phyloP scores from a whole-genome alignment of 257 asterid genomes.

The Linderniella brevidens region DNA sequence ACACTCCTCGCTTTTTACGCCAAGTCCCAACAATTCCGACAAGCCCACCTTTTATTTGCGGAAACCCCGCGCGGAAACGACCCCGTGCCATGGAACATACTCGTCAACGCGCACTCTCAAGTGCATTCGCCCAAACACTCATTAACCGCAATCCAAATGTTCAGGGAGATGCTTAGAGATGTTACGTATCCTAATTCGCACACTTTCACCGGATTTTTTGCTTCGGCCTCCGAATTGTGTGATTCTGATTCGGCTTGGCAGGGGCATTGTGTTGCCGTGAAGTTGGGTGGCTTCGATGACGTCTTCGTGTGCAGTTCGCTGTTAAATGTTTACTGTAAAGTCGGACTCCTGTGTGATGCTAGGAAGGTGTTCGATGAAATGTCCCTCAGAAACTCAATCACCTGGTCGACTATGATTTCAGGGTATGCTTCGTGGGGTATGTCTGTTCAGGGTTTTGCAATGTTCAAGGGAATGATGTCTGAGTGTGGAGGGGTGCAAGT shows the following conservation, averaged over 20 bases:
- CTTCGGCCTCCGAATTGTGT: constrained; percentile 29
- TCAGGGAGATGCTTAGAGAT: constrained; percentile 31
- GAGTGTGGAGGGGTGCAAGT: constrained; percentile 17
- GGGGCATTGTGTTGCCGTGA: constrained; percentile 35
- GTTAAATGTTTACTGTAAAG: constrained; percentile 41
- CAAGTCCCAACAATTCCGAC: constrained; percentile 39
- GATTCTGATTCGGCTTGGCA: constrained; percentile 29
- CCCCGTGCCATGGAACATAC: constrained; percentile 55
- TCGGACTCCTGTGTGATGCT: constrained; percentile 30
- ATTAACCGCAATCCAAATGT: constrained; percentile 28
- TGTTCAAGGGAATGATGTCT: constrained; percentile 29
- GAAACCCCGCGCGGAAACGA: constrained; percentile 35
- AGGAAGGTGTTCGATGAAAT: constrained; percentile 63
- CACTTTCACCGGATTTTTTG: constrained; percentile 53
- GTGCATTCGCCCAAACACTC: constrained; percentile 23
- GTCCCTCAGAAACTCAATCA: constrained; percentile 51
- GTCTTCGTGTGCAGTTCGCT: constrained; percentile 57
- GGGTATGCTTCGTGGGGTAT: constrained; percentile 47
- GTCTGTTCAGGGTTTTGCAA: constrained; percentile 32
- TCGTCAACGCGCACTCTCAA: constrained; percentile 59
- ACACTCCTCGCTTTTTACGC: constrained; percentile 55
- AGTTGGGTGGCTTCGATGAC: constrained; percentile 22
- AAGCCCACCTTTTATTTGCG: constrained; percentile 36
- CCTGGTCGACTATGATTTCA: constrained; percentile 80
- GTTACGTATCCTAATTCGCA: constrained; percentile 39